These are phyloP conservation scores for Periconia macrospinosa DNA, from an alignment of 2,329 filamentous ascomycete genomes.

Conservation along the genomic window DNA sequence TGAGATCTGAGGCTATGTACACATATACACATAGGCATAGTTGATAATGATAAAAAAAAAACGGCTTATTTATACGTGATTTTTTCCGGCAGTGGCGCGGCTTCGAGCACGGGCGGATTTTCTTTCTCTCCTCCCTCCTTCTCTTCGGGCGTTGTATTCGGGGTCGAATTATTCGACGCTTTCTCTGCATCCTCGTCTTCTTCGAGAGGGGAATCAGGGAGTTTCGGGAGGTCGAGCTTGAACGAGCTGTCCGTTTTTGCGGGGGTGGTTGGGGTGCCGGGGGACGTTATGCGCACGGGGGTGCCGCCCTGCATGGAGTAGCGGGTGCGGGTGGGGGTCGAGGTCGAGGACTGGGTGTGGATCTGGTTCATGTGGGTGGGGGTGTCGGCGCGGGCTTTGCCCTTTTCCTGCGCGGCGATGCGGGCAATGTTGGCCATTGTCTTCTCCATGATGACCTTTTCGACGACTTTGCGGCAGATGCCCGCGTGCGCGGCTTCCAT, in stretches of 20 bases:
- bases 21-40: background rate
- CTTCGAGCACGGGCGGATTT: background rate
- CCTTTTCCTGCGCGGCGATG: constrained; percentile 22
- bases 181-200: background rate
- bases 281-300: background rate
- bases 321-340: background rate
- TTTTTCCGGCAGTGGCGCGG: constrained; percentile 18
- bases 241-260: background rate
- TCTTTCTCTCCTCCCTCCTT: background rate
- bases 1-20: background rate
- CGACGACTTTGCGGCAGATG: constrained; percentile 36
- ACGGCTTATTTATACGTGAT: constrained; percentile 19
- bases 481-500: constrained; percentile 38
- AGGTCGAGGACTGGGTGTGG: background rate
- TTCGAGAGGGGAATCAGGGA: background rate
- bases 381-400: constrained; percentile 11
- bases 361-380: constrained; percentile 2
- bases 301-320: background rate
- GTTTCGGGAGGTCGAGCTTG: background rate
- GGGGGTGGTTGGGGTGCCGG: background rate
- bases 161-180: background rate
- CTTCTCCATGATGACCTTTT: constrained; percentile 31
- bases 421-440: constrained; percentile 18
- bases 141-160: background rate
- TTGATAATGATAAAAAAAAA: background rate